Evolutionary conservation across 495 filamentous ascomycete genomes (phyloP).

Genomic region (Cercophora scortea): DNA sequence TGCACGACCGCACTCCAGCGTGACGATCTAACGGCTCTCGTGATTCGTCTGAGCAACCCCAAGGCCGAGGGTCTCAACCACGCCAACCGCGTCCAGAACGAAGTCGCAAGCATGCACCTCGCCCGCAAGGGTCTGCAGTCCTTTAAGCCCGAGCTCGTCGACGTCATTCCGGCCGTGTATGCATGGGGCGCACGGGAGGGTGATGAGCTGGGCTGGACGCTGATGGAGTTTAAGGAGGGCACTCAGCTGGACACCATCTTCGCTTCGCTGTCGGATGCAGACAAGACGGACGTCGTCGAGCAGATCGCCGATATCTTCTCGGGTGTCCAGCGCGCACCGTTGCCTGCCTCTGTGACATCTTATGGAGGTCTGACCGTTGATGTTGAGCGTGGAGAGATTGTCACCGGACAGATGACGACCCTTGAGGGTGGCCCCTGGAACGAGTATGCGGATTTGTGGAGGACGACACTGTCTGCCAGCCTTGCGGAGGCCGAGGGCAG

Average conservation of each 20-base stretch:
- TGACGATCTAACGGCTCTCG: not conserved
- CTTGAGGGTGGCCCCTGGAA: constrained; percentile 2
- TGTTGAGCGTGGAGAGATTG: not conserved
- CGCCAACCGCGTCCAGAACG: constrained; percentile 17
- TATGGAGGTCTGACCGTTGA: not conserved
- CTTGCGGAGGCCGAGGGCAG: constrained; percentile 1
- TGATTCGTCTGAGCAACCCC: constrained; percentile 11
- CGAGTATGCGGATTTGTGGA: not conserved
- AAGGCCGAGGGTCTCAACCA: constrained; percentile 20
- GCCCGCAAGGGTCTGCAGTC: not conserved
- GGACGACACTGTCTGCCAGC: not conserved
- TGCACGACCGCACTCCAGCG: not conserved
- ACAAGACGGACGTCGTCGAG: not conserved
- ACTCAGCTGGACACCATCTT: not conserved
- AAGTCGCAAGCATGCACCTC: constrained; percentile 7
- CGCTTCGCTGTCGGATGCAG: not conserved
- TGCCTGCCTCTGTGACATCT: not conserved
- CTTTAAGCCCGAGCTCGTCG: not conserved
- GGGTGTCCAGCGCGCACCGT: not conserved
- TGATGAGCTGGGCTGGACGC: not conserved
- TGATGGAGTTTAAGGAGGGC: constrained; percentile 3
- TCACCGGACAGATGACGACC: constrained; percentile 1
- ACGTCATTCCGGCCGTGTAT: constrained; percentile 2
- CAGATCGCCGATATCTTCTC: not conserved
- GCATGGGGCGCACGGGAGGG: not conserved